Conservation (phyloP, 1,284 basidiomycete species). For the Puccinia coronata region DNA sequence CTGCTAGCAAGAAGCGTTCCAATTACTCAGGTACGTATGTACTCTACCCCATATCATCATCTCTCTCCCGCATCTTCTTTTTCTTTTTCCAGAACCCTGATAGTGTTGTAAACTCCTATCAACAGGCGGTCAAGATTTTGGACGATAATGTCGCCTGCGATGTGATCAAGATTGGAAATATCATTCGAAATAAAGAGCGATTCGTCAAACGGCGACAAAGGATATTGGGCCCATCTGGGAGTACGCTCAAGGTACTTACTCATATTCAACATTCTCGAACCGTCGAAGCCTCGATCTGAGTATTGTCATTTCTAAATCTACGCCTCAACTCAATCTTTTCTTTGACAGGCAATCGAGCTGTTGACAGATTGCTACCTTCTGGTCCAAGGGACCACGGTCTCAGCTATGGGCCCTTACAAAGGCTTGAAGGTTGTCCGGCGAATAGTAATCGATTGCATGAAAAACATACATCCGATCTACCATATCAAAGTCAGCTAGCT, state of each 20-base stretch:
- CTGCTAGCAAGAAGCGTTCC: slow-evolving; percentile 89
- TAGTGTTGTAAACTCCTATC: too few relatives aligned
- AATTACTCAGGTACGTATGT: slow-evolving; percentile 60
- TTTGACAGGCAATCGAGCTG: slow-evolving; percentile 83
- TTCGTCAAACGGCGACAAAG: slow-evolving; percentile 95
- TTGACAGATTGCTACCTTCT: slow-evolving; percentile 95
- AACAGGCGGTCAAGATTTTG: slow-evolving; percentile 80
- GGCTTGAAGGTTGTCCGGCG: slow-evolving; percentile 91
- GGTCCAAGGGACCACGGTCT: slow-evolving; percentile 97
- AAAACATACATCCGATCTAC: slow-evolving; percentile 98
- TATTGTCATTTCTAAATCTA: neutral
- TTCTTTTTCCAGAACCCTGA: slow-evolving; percentile 1
- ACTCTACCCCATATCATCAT: neutral
- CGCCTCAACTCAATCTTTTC: too few relatives aligned
- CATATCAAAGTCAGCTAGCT: slow-evolving; percentile 77
- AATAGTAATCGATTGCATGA: slow-evolving; percentile 97
- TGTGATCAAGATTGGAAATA: slow-evolving; percentile 94
- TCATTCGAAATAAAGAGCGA: slow-evolving; percentile 93
- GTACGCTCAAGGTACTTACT: slow-evolving; percentile 80
- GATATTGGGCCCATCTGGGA: slow-evolving; percentile 95
- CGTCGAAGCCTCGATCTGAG: neutral
- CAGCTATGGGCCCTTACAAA: slow-evolving; percentile 95
- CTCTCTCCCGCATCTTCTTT: too few relatives aligned
- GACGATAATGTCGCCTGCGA: slow-evolving; percentile 90
- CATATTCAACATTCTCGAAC: neutral